A percentile compares a stretch with the other conserved stretches of the same genome.
phyloP scores from a whole-genome alignment of 2,329 filamentous ascomycete genomes.

The Curvularia spicifera region DNA sequence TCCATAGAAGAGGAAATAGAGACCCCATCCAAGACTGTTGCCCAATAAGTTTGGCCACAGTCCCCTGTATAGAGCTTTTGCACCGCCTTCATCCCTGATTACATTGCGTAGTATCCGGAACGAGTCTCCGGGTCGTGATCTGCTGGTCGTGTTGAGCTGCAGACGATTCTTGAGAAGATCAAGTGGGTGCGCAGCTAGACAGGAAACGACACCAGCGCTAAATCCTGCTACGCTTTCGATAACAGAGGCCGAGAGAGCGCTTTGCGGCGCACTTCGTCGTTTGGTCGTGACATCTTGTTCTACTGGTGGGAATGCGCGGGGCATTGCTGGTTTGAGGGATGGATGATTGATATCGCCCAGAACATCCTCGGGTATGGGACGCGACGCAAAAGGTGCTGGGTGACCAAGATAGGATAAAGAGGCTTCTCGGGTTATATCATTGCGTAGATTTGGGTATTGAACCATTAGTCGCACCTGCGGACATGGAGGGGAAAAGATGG shows the following conservation, averaged over 20 bases:
- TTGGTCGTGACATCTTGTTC: slow-evolving; percentile 47
- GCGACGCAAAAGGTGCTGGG: slow-evolving; percentile 2
- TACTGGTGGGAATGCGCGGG: slow-evolving; percentile 58
- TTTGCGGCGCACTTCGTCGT: slow-evolving; percentile 36
- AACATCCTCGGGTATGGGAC: slow-evolving; percentile 30
- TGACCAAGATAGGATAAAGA: neutral
- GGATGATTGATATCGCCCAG: slow-evolving; percentile 17
- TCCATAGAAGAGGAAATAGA: slow-evolving; percentile 83
- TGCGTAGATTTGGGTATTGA: neutral
- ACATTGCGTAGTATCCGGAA: slow-evolving; percentile 61
- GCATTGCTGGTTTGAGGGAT: slow-evolving; percentile 48
- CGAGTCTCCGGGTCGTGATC: slow-evolving; percentile 60
- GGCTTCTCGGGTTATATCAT: slow-evolving; percentile 13
- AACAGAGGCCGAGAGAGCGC: slow-evolving; percentile 66
- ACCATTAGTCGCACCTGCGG: neutral
- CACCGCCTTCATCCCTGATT: slow-evolving; percentile 60
- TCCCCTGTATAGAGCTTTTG: slow-evolving; percentile 83
- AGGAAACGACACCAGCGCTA: slow-evolving; percentile 84
- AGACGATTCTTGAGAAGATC: slow-evolving; percentile 97
- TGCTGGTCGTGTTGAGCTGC: slow-evolving; percentile 62
- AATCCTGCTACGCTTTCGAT: slow-evolving; percentile 91
- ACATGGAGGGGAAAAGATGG: slow-evolving; percentile 15
- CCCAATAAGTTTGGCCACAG: slow-evolving; percentile 89
- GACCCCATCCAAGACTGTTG: slow-evolving; percentile 86
- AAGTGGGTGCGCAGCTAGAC: slow-evolving; percentile 86